Percentiles rank a stretch among this genome's conserved stretches.
Conservation (phyloP, 2,329 filamentous ascomycete genomes). For the Hypoxylon sp. region DNA sequence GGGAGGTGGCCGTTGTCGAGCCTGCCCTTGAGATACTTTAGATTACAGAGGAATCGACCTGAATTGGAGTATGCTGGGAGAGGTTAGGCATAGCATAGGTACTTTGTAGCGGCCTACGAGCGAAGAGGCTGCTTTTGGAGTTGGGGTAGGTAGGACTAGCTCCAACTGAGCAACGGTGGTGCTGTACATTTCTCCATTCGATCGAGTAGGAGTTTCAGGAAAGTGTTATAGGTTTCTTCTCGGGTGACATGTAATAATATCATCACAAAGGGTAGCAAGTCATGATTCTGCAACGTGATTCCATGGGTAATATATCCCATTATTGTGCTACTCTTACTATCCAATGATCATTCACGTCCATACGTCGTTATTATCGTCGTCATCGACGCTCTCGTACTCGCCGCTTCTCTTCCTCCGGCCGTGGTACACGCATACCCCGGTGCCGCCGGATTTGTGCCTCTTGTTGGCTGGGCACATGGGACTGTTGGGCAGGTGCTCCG, state of each 20-base stretch:
- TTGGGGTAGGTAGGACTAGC: conserved; percentile 4
- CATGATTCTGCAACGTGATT: background rate
- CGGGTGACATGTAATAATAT: conserved; percentile 21
- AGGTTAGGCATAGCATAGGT: conserved; percentile 5
- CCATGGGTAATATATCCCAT: background rate
- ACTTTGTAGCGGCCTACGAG: background rate
- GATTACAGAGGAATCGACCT: conserved; percentile 1
- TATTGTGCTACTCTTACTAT: conserved; percentile 4
- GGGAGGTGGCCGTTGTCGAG: conserved; percentile 5
- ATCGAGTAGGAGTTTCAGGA: conserved; percentile 6
- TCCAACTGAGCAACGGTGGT: conserved; percentile 6
- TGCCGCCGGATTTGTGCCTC: conserved; percentile 62
- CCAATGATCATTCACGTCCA: conserved; percentile 22
- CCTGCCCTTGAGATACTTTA: conserved; percentile 19
- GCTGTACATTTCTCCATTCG: conserved; percentile 6
- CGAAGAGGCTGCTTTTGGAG: conserved; percentile 14
- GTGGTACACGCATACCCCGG: conserved; percentile 67
- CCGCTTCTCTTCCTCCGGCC: conserved; percentile 55
- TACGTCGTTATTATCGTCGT: conserved; percentile 23
- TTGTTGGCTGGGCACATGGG: conserved; percentile 67
- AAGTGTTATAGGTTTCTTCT: conserved; percentile 2
- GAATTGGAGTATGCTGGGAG: conserved; percentile 15
- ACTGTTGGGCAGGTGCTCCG: conserved; percentile 66
- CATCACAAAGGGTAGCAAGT: conserved; percentile 17
- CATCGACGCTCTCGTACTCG: conserved; percentile 44